Conservation (phyloP, 1,139 yeast genomes). For the Zygoascus sp. region DNA sequence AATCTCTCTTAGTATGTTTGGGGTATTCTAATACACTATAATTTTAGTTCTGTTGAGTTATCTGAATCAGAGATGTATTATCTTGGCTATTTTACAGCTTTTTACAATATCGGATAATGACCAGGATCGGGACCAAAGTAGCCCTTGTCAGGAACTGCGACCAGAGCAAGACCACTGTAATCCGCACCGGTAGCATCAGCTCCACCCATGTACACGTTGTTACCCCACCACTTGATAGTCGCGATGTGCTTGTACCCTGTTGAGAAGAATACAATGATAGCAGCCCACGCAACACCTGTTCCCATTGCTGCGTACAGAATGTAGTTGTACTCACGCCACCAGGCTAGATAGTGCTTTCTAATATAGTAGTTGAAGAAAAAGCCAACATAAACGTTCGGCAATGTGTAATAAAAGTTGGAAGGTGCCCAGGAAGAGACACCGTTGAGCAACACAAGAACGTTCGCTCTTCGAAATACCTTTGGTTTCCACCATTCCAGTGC, state of each 20-base stretch:
- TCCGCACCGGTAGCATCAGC: constrained; percentile 39
- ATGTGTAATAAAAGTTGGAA: constrained; percentile 46
- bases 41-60: too few species aligned
- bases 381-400: constrained; percentile 49
- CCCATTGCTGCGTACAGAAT: constrained; percentile 52
- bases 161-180: constrained; percentile 35
- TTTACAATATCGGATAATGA: constrained; percentile 17
- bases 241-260: constrained; percentile 42
- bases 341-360: constrained; percentile 46
- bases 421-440: constrained; percentile 47
- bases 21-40: too few species aligned
- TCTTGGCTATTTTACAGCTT: too few species aligned
- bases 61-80: too few species aligned
- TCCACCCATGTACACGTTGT: constrained; percentile 42
- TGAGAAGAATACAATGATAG: constrained; percentile 47
- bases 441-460: constrained; percentile 50
- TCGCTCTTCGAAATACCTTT: constrained; percentile 36
- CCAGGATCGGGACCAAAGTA: constrained; percentile 43
- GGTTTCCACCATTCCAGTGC: constrained; percentile 35
- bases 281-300: constrained; percentile 43
- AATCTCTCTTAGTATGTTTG: too few species aligned
- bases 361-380: constrained; percentile 50
- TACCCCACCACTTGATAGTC: constrained; percentile 57
- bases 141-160: constrained; percentile 42
- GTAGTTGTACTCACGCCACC: constrained; percentile 48